Evolutionary conservation across 2,329 filamentous ascomycete genomes (phyloP).

Genomic region (Aspergillus sp.): DNA sequence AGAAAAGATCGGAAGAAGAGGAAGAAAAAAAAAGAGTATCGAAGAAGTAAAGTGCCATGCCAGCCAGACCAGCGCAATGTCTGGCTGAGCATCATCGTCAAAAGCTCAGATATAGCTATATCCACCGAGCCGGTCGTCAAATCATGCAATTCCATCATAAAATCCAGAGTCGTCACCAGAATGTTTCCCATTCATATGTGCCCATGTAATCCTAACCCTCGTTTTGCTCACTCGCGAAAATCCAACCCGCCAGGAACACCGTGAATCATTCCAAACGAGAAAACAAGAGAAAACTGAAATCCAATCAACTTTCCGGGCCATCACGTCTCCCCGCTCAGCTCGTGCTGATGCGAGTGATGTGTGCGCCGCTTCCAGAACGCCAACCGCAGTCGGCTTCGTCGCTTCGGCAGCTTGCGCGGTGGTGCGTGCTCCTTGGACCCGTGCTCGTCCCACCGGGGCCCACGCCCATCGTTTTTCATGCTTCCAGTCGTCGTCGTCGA

Average conservation of each 20-base stretch:
- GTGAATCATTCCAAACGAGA: slow-evolving; percentile 11
- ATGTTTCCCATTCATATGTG: slow-evolving; percentile 27
- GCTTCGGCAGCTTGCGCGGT: slow-evolving; percentile 35
- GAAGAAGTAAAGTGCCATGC: slow-evolving; percentile 3
- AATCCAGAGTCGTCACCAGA: slow-evolving; percentile 25
- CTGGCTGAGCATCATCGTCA: slow-evolving; percentile 3
- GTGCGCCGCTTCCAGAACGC: slow-evolving; percentile 45
- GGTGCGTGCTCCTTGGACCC: slow-evolving; percentile 19
- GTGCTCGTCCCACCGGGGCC: slow-evolving; percentile 24
- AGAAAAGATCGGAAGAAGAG: slow-evolving; percentile 12
- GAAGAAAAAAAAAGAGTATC: slow-evolving; percentile 2
- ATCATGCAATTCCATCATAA: slow-evolving; percentile 33
- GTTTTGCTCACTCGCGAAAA: slow-evolving; percentile 14
- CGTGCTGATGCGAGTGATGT: slow-evolving; percentile 32
- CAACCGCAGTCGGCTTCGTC: slow-evolving; percentile 42
- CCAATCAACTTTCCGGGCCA: slow-evolving; percentile 5
- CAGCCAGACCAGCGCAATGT: neutral
- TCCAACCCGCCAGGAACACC: slow-evolving; percentile 21
- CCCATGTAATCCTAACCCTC: slow-evolving; percentile 19
- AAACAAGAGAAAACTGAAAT: slow-evolving; percentile 11
- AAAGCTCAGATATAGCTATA: slow-evolving; percentile 14
- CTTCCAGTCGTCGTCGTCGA: slow-evolving; percentile 32
- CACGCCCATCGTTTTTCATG: slow-evolving; percentile 26
- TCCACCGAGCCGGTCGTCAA: slow-evolving; percentile 28
- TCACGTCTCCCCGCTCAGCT: slow-evolving; percentile 38